Conservation (phyloP, 2,329 filamentous ascomycete genomes). For the Hypoxylon sp. region DNA sequence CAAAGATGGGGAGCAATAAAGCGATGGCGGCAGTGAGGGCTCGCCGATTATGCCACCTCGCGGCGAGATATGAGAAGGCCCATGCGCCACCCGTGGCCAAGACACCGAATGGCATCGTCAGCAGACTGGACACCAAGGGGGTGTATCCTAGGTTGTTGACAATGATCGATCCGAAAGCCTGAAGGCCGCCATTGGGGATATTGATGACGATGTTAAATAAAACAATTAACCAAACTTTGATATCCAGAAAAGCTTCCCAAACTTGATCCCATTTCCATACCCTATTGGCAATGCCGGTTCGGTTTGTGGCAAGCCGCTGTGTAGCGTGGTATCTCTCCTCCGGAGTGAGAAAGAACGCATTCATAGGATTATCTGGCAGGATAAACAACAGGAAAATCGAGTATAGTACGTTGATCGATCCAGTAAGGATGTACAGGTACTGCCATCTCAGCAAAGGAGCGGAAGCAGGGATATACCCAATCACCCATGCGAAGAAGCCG, state of each 20-base stretch:
- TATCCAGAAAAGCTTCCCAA: conserved; percentile 48
- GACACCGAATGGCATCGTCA: conserved; percentile 50
- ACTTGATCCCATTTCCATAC: conserved; percentile 53
- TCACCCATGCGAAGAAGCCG: conserved; percentile 51
- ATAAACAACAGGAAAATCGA: conserved; percentile 51
- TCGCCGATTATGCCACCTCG: conserved; percentile 46
- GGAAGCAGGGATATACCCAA: conserved; percentile 49
- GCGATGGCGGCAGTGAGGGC: conserved; percentile 43
- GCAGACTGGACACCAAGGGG: conserved; percentile 43
- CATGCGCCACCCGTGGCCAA: conserved; percentile 46
- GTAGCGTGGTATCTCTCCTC: conserved; percentile 52
- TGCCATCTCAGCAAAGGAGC: conserved; percentile 49
- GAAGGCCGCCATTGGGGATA: conserved; percentile 53
- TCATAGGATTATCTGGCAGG: conserved; percentile 57
- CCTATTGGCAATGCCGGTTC: conserved; percentile 56
- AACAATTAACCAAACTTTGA: conserved; percentile 51
- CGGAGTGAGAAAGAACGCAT: conserved; percentile 54
- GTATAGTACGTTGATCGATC: conserved; percentile 52
- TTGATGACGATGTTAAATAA: conserved; percentile 52
- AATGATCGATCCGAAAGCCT: conserved; percentile 49
- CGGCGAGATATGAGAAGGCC: conserved; percentile 46
- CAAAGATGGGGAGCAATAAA: conserved; percentile 45
- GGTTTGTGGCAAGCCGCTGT: conserved; percentile 56
- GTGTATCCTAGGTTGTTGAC: conserved; percentile 48
- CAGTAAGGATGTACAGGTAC: conserved; percentile 54